Base-by-base conservation (phyloP, 495 filamentous ascomycete genomes). In the Rhizodiscina lignyota region DNA sequence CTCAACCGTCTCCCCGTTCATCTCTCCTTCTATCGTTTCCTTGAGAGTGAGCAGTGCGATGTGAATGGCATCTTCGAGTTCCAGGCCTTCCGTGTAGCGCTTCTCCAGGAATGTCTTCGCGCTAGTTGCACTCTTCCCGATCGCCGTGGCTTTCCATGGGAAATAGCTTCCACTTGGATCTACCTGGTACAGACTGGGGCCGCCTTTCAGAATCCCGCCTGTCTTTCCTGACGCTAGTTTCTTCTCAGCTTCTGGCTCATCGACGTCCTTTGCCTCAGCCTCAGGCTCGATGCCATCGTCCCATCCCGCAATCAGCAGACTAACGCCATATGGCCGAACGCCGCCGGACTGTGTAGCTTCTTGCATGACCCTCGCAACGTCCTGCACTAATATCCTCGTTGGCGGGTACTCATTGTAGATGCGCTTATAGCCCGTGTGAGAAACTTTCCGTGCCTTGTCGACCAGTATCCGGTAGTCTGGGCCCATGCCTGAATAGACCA, bases 331-430 rank as follows among this genome's bases (percentile, higher is more conserved):
- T n/a, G 89, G 89, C 30, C 89, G 73, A 37, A 99, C 87, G 70
- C 89, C 89, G 56, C 86, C 89, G 36, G 79, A 87, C 60, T 99
- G 89, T 29, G 89, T 99, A 19, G 89, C 89, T 59, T 99, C 89
- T 56, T 99, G 91, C 77, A 99, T 93, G 38, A 94, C 85, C 45
- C 83, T 73, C 30, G 89, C 89, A 35, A 99, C 87, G 51, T 99
- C 91, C 61, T 99, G 89, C 38, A 99, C 89, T 55, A 99, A 66
- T 70, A 99, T 99, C 42, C 89, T 72, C 19, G 91, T 99, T 6
- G 89, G 89, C 11, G 89, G 89, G 69, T 99, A 99, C 66, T 99
- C 89, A 61, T 99, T 99, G 67, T 99, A 99, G 59, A 99, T 81
- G 56, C 89, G 84, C 70, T 99, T 99, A 74, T 96, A 99, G 58